Base-by-base conservation (phyloP, 2,329 filamentous ascomycete genomes). In the Tolypocladium album region DNA sequence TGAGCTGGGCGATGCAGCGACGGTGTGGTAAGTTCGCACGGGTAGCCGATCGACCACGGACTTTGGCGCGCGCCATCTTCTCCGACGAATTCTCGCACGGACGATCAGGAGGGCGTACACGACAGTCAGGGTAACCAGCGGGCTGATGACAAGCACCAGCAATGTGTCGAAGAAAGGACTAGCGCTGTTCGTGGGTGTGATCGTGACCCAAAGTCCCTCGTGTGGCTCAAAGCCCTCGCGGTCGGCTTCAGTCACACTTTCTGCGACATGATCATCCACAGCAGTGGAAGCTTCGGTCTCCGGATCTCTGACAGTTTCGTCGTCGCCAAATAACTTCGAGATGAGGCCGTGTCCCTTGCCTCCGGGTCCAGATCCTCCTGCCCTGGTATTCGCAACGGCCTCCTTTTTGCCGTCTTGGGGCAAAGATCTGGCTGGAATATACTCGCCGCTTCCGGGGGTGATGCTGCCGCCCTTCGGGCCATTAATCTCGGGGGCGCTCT, bases 1-100 rank as follows among this genome's bases (percentile, higher is more conserved):
- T 72, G 84, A 72, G 57, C 63, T 69, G 1, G 86, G 84, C 1
- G 84, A 82, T 13, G 81, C 78, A 2, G 83, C 78, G 42, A 96
- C 89, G 0, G 92, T 96, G 68, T 96, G 92, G 69, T 97, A 99
- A 0, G 92, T 97, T 61, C 93, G 87, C 17, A 99, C 92, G 2
- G 94, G 94, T n/a, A 99, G 82, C 61, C 89, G 87, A 66, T 97
- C 92, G 22, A 99, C 92, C 0, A 99, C 87, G 0, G 91, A 96
- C 74, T 99, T 99, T 6, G 94, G 94, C n/a, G 94, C 94, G 67
- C 94, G 86, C 93, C 94, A 99, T 66, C 93, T 84, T 64, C 93
- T 84, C 61, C 93, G 84, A 57, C 93, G 87, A 66, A 97, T 95
- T 61, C 92, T 88, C 55, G 92, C 92, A 59, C 94, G 88, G 43